Percentiles rank a stretch among this genome's conserved stretches.
phyloP scores from a whole-genome alignment of 177 flowering plant species.

The Telopea speciosissima region DNA sequence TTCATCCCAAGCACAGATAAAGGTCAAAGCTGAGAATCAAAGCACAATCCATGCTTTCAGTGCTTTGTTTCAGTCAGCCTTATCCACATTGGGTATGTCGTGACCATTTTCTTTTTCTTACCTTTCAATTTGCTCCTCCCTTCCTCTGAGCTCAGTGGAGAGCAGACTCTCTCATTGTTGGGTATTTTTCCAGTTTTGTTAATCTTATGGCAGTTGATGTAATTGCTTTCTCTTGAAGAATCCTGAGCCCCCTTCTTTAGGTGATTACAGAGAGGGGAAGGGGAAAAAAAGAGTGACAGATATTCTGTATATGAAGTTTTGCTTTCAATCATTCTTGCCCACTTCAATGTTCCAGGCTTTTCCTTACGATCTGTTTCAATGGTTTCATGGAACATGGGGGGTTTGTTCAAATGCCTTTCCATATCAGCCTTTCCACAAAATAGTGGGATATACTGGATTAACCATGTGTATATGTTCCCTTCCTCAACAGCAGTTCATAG shows the following conservation, averaged over 20 bases:
- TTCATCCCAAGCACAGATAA: slow-evolving; percentile 67
- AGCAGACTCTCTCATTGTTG: not conserved
- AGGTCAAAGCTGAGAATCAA: slow-evolving; percentile 89
- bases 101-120: slow-evolving; percentile 13
- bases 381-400: too few species aligned
- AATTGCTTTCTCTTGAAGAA: not conserved
- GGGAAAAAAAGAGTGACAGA: not conserved
- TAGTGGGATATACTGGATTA: too few species aligned
- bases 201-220: not conserved
- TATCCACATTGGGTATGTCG: slow-evolving; percentile 52
- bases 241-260: not conserved
- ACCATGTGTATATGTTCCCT: too few species aligned
- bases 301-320: not conserved
- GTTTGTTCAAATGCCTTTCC: too few species aligned
- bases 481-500: too few species aligned
- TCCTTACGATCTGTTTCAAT: too few species aligned
- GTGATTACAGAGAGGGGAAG: not conserved
- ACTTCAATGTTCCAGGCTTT: too few species aligned
- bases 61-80: slow-evolving; percentile 57
- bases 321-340: too few species aligned
- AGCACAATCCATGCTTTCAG: slow-evolving; percentile 62
- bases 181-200: not conserved
- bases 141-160: not conserved
- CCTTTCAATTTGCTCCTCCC: not conserved
- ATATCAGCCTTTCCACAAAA: too few species aligned